Conservation (phyloP, 73 alveolate genomes). For the Paramecium primaurelia region DNA sequence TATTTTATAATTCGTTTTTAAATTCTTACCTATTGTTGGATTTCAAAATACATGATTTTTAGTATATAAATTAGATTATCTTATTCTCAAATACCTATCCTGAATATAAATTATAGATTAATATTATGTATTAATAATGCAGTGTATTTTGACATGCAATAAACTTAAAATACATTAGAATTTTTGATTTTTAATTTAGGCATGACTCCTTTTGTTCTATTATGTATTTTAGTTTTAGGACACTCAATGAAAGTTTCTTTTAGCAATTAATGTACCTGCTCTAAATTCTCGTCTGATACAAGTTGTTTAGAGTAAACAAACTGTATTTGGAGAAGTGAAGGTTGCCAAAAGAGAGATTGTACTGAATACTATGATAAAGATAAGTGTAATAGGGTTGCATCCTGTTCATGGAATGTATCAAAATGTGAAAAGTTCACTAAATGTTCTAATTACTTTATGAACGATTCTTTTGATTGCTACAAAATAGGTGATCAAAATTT, state of each 20-base stretch:
- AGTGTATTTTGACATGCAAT: neutral
- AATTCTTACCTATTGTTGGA: neutral
- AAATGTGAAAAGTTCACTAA: neutral
- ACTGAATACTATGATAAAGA: neutral
- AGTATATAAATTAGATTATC: neutral
- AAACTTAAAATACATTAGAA: neutral
- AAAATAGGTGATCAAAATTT: neutral
- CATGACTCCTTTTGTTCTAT: neutral
- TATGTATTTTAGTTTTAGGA: neutral
- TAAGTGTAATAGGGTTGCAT: neutral
- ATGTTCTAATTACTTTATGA: neutral
- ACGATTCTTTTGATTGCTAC: slow-evolving; percentile 24
- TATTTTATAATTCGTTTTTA: neutral
- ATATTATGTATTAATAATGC: neutral
- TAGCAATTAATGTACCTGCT: neutral
- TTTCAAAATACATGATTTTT: neutral
- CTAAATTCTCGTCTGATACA: neutral
- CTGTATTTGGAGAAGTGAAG: neutral
- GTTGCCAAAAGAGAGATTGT: neutral
- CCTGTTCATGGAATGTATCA: neutral
- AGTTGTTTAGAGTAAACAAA: neutral
- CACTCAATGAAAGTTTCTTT: neutral
- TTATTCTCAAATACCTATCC: neutral
- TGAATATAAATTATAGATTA: neutral
- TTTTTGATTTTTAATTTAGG: neutral